A percentile compares a stretch with the other conserved stretches of the same genome.
phyloP scores from a whole-genome alignment of 2,329 filamentous ascomycete species.

The Blastomyces parvus region DNA sequence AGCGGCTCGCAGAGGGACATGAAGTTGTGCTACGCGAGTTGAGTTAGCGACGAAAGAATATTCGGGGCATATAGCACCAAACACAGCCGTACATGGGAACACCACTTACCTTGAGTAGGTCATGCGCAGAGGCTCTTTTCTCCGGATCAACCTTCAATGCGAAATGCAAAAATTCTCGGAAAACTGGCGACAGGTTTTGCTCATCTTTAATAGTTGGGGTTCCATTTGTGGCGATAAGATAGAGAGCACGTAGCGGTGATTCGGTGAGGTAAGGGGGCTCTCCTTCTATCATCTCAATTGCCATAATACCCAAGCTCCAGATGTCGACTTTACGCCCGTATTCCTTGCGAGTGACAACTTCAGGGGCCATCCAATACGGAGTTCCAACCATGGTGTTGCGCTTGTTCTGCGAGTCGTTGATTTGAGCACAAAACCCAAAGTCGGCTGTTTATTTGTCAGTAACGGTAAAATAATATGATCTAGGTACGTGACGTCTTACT shows the following conservation, averaged over 20 bases:
- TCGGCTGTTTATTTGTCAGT: slow-evolving; percentile 53
- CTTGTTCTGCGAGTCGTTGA: slow-evolving; percentile 95
- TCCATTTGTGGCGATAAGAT: slow-evolving; percentile 93
- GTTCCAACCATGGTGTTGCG: slow-evolving; percentile 98
- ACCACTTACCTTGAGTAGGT: slow-evolving; percentile 71
- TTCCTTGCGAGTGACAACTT: slow-evolving; percentile 94
- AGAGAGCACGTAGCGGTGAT: slow-evolving; percentile 82
- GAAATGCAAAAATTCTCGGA: slow-evolving; percentile 85
- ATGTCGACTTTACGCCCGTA: slow-evolving; percentile 98
- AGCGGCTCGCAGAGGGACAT: slow-evolving; percentile 68
- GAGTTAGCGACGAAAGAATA: slow-evolving; percentile 17
- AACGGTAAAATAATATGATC: slow-evolving; percentile 22
- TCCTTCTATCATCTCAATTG: slow-evolving; percentile 99
- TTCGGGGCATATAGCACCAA: background rate
- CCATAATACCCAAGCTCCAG: slow-evolving; percentile 98
- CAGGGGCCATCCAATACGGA: slow-evolving; percentile 99
- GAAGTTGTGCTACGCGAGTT: slow-evolving; percentile 57
- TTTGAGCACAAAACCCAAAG: slow-evolving; percentile 97
- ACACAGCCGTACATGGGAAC: background rate
- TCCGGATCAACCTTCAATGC: slow-evolving; percentile 95
- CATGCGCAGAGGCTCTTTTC: slow-evolving; percentile 89
- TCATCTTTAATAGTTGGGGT: slow-evolving; percentile 94
- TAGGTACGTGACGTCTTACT: slow-evolving; percentile 50
- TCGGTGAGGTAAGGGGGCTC: slow-evolving; percentile 96
- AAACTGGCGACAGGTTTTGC: slow-evolving; percentile 66